Evolutionary conservation across 2,329 filamentous ascomycete genomes (phyloP).

Genomic region (Biscogniauxia sp.): DNA sequence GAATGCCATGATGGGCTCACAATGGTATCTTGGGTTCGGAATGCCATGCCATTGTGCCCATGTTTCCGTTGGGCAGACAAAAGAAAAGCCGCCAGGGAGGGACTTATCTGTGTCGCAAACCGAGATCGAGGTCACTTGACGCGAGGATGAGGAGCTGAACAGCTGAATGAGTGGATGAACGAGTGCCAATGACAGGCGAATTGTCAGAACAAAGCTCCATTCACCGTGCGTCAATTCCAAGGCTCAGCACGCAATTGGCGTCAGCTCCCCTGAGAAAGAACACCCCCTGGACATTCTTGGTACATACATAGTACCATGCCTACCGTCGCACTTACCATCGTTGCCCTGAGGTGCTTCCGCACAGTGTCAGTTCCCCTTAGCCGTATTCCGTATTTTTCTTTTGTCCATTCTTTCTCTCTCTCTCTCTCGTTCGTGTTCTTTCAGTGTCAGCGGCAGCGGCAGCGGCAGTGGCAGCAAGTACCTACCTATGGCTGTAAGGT

Average conservation of each 20-base stretch:
- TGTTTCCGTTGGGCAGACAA: not conserved
- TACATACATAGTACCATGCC: conserved; percentile 12
- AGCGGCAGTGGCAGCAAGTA: not conserved
- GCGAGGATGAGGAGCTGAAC: not conserved
- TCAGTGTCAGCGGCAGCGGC: not conserved
- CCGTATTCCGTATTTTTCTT: not conserved
- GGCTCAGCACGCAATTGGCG: conserved; percentile 3
- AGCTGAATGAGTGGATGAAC: conserved; percentile 2
- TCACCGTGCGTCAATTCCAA: conserved; percentile 3
- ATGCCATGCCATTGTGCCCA: not conserved
- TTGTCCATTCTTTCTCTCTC: not conserved
- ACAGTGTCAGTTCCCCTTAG: not conserved
- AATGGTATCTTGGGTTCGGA: not conserved
- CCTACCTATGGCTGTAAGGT: too few species aligned
- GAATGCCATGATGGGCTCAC: too few species aligned
- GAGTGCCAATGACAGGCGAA: not conserved
- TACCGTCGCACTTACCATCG: too few species aligned
- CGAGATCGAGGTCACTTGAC: conserved; percentile 6
- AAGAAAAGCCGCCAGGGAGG: not conserved
- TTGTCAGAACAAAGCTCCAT: not conserved
- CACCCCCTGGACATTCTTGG: conserved; percentile 3
- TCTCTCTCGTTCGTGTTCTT: not conserved
- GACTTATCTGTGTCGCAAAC: not conserved
- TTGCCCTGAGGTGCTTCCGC: conserved; percentile 2
- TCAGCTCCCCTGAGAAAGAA: not conserved